These are phyloP conservation scores for Nannochloris sp. DNA, from an alignment of 139 green algal genomes.

Conservation along the genomic window DNA sequence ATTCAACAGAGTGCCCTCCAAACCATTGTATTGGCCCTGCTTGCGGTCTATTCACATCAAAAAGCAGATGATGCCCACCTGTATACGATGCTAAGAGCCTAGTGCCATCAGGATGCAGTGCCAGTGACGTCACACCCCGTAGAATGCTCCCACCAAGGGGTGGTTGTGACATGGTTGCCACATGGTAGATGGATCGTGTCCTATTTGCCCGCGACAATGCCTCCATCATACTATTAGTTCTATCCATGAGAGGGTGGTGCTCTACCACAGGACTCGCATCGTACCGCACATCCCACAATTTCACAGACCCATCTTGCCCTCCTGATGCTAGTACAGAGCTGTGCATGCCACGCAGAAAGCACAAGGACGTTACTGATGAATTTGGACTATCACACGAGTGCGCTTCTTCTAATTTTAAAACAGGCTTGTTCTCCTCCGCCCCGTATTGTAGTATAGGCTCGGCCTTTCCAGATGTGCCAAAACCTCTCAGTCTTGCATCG, in stretches of 20 bases:
- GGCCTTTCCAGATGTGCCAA: background rate
- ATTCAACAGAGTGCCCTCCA: slow-evolving; percentile 40
- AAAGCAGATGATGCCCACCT: slow-evolving; percentile 37
- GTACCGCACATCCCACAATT: slow-evolving; percentile 61
- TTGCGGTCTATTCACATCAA: slow-evolving; percentile 25
- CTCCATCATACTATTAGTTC: no score
- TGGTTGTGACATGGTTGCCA: background rate
- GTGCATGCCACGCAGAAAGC: no score
- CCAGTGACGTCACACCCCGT: slow-evolving; percentile 41
- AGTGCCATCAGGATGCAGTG: slow-evolving; percentile 29
- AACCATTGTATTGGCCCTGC: slow-evolving; percentile 23
- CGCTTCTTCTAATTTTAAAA: no score
- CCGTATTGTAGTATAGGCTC: background rate
- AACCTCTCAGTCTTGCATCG: background rate
- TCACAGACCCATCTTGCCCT: slow-evolving; percentile 50
- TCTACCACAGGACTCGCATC: background rate
- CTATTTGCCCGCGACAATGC: no score
- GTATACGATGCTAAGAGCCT: slow-evolving; percentile 37
- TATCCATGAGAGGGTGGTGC: no score
- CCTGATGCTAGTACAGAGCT: slow-evolving; percentile 11
- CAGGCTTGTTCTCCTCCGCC: no score
- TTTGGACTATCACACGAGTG: no score
- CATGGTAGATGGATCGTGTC: no score
- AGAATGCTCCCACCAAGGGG: background rate
- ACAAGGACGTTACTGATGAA: slow-evolving; percentile 6